Evolutionary conservation across 2,329 filamentous ascomycete species (phyloP).

Genomic region (Colletotrichum eleusines): DNA sequence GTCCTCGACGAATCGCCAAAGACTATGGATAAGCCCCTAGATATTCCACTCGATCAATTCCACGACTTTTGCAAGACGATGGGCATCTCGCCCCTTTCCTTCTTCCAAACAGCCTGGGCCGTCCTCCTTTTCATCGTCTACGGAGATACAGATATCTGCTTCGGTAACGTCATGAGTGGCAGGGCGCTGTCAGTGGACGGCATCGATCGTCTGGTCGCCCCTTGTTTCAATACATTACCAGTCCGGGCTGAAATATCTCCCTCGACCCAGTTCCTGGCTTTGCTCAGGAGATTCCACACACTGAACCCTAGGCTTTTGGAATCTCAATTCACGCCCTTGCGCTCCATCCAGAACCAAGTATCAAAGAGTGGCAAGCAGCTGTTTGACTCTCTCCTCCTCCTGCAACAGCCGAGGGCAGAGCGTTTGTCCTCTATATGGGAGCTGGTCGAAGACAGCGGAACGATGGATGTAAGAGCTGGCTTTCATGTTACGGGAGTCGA

Average conservation of each 20-base stretch:
- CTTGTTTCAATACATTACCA: conserved; percentile 92
- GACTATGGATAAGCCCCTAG: not conserved
- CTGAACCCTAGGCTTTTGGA: conserved; percentile 72
- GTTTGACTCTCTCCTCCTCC: conserved; percentile 84
- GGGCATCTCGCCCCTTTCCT: conserved; percentile 72
- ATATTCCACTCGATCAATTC: conserved; percentile 57
- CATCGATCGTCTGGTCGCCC: conserved; percentile 81
- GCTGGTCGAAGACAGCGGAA: conserved; percentile 66
- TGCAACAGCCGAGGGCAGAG: conserved; percentile 74
- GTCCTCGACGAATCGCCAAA: not conserved
- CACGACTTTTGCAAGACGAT: conserved; percentile 63
- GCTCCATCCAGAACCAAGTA: conserved; percentile 72
- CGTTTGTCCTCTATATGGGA: conserved; percentile 69
- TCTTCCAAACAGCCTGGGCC: conserved; percentile 81
- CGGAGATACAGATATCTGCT: conserved; percentile 76
- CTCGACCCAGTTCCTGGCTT: conserved; percentile 63
- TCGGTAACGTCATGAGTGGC: conserved; percentile 88
- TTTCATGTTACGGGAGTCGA: not conserved
- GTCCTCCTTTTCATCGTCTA: conserved; percentile 70
- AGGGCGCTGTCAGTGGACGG: conserved; percentile 75
- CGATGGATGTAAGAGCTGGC: conserved; percentile 72
- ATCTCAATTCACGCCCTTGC: conserved; percentile 81
- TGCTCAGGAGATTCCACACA: conserved; percentile 71
- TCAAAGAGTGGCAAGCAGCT: conserved; percentile 63
- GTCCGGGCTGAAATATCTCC: conserved; percentile 68